Evolutionary conservation across 208 protist genomes (phyloP).

Genomic region (Crithidia acanthocephali): DNA sequence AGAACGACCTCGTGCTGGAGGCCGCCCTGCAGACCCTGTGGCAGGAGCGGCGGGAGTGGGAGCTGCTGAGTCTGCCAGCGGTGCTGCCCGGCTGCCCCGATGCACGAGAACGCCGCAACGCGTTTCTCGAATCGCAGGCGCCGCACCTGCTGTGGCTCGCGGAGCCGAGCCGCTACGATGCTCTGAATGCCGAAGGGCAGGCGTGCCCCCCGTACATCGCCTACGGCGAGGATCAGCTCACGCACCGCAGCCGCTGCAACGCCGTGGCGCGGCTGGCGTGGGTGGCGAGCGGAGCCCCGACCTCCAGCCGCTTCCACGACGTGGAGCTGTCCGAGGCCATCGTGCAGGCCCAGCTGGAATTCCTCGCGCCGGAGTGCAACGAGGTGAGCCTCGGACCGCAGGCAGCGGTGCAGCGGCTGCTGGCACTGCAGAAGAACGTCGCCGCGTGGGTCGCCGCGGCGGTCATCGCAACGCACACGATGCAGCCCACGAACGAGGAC

Average conservation of each 20-base stretch:
- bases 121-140: slow-evolving; percentile 60
- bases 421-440: slow-evolving; percentile 41
- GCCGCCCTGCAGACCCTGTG: slow-evolving; percentile 58
- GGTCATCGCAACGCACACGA: slow-evolving; percentile 40
- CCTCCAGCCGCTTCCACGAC: slow-evolving; percentile 35
- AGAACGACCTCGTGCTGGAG: slow-evolving; percentile 46
- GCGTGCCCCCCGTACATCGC: slow-evolving; percentile 34
- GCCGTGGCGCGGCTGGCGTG: slow-evolving; percentile 63
- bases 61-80: slow-evolving; percentile 72
- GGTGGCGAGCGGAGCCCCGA: slow-evolving; percentile 47
- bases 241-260: slow-evolving; percentile 62
- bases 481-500: slow-evolving; percentile 49
- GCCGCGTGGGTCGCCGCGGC: slow-evolving; percentile 74
- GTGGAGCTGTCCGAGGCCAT: slow-evolving; percentile 52
- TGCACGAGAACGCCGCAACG: slow-evolving; percentile 41
- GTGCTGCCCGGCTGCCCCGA: slow-evolving; percentile 41
- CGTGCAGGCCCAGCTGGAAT: slow-evolving; percentile 50
- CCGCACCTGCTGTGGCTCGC: slow-evolving; percentile 84
- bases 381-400: slow-evolving; percentile 47
- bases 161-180: slow-evolving; percentile 51
- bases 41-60: slow-evolving; percentile 67
- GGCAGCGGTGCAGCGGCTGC: slow-evolving; percentile 64
- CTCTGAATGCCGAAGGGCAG: slow-evolving; percentile 56
- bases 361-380: slow-evolving; percentile 45
- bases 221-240: slow-evolving; percentile 57